phyloP scores from a whole-genome alignment of 148 eudicot species.

The Dysphania ambrosioides region DNA sequence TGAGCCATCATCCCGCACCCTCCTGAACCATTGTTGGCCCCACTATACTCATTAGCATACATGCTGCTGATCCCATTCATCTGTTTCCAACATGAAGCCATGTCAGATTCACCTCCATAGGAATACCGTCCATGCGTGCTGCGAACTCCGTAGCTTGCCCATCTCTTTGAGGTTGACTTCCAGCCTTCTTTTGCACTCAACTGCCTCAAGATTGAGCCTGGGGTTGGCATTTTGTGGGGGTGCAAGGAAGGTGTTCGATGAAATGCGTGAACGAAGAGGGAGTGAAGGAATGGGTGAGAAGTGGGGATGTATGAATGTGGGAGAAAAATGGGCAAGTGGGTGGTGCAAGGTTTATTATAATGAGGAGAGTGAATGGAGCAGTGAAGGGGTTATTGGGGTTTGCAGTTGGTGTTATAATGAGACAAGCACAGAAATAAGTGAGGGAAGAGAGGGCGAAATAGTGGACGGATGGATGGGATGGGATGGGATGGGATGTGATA shows the following conservation, averaged over 20 bases:
- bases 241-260: conserved; percentile 22
- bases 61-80: conserved; percentile 50
- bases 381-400: not conserved
- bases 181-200: conserved; percentile 57
- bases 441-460: conserved; percentile 13
- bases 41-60: conserved; percentile 21
- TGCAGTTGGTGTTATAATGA: not conserved
- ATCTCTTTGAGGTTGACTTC: conserved; percentile 62
- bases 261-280: conserved; percentile 20
- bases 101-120: conserved; percentile 21
- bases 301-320: not conserved
- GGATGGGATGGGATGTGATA: conserved; percentile 2
- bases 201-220: conserved; percentile 70
- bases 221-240: conserved; percentile 40
- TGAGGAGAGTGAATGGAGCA: not conserved
- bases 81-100: conserved; percentile 40
- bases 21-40: not conserved
- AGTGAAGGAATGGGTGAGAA: not conserved
- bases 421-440: conserved; percentile 14
- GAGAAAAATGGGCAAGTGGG: not conserved
- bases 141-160: conserved; percentile 32
- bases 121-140: conserved; percentile 10
- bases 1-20: conserved; percentile 36
- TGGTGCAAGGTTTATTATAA: not conserved
- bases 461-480: conserved; percentile 11